Evolutionary conservation across 2,329 filamentous ascomycete species (phyloP), one percentile per base, ranked within the genome.

Genomic region (Beauveria australis): DNA sequence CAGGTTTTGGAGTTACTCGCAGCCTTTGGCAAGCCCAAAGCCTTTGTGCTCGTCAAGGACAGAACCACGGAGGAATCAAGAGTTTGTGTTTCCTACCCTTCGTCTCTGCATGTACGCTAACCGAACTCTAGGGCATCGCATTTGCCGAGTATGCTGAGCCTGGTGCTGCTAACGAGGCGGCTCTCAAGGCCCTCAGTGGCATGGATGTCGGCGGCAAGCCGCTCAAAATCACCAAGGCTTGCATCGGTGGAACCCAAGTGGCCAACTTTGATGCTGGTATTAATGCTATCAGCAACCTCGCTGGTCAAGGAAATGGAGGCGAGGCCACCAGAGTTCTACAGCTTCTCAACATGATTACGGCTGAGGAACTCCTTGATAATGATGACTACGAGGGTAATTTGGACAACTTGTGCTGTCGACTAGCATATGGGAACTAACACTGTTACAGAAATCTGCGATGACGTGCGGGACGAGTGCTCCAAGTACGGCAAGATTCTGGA

Each of bases 311-410:
- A 43, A 82, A 82, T 60, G 89, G 92, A 63, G 79, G 89, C 40
- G 92, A 96, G 67, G 86, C 88, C 63, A 89, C 89, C 65, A 85
- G 90, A 60, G 93, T 99, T 18, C 74, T 99, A 63, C 93, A 96
- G 75, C 79, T 99, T 63, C 84, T 99, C 70, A 99, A 99, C 78
- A 99, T 99, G 94, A 93, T 99, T 41, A 99, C 94, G 0, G 82
- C 92, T 0, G 94, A 99, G 68, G 94, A 99, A 75, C 79, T 99
- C 26, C 86, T 97, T 75, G 92, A 97, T 71, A 87, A 87, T 56
- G 92, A 97, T 41, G 94, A 99, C 70, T 97, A 97, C 70, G 90
- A 97, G 76, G 93, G 93, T 92, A 81, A 70, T 79, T 67, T 10
- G 19, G 46, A 16, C 37, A 16, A 22, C 33, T 18, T 9, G 8